Percentiles rank a stretch among this genome's conserved stretches.
phyloP scores from a whole-genome alignment of 2,329 filamentous ascomycete species.

The Microdochium trichocladiopsis region DNA sequence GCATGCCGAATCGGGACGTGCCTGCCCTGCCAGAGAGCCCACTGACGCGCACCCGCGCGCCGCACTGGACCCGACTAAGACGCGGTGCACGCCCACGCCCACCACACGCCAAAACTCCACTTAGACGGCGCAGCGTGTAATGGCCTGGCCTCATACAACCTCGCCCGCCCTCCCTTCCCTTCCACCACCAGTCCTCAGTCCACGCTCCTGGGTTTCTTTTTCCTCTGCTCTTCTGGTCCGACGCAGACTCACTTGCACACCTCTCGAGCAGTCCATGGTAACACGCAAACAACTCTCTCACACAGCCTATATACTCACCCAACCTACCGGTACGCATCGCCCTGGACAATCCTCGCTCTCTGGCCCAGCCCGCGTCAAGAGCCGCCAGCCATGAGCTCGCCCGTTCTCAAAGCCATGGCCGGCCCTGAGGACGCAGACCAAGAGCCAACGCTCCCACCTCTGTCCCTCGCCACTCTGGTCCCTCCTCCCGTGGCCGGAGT shows the following conservation, averaged over 20 bases:
- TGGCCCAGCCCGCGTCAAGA: slow-evolving; percentile 10
- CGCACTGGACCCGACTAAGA: not conserved
- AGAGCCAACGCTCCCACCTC: slow-evolving; percentile 26
- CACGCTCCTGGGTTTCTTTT: not conserved
- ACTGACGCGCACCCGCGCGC: not conserved
- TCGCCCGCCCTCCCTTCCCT: not conserved
- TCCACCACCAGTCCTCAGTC: not conserved
- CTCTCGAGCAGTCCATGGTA: not conserved
- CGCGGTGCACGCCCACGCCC: not conserved
- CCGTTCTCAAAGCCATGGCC: slow-evolving; percentile 16
- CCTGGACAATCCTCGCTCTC: not conserved
- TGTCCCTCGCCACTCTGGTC: slow-evolving; percentile 8
- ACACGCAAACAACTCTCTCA: not conserved
- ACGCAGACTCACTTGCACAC: not conserved
- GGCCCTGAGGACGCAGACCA: slow-evolving; percentile 16
- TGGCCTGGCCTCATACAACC: not conserved
- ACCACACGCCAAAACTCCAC: not conserved
- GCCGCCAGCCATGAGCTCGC: slow-evolving; percentile 15
- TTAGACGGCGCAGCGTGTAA: not conserved
- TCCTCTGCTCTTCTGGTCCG: not conserved
- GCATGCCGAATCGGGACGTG: too few relatives aligned
- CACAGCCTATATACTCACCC: too few relatives aligned
- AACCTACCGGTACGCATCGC: too few relatives aligned
- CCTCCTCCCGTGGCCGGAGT: slow-evolving; percentile 32
- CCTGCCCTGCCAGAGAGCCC: not conserved